Percentiles rank a stretch among this genome's conserved stretches.
Conservation (phyloP, 164 flowering plant genomes). For the Cinnamomum chago region DNA sequence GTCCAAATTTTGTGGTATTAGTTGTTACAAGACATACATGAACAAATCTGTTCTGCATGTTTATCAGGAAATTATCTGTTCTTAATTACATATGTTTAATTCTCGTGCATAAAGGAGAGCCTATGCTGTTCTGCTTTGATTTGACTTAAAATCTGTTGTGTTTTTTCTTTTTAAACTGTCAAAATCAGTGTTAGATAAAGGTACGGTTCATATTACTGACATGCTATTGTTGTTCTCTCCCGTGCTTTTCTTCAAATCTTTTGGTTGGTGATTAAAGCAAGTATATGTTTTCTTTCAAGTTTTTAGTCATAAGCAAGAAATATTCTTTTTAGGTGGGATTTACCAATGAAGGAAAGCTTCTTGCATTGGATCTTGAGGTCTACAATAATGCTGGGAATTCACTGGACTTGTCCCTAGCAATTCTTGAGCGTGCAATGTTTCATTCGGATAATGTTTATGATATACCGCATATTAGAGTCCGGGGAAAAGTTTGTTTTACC, state of each 20-base stretch:
- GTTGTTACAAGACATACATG: too few species aligned
- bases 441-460: slow-evolving; percentile 95
- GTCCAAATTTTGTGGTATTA: too few species aligned
- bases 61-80: too few species aligned
- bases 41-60: too few species aligned
- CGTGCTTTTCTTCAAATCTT: background rate
- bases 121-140: background rate
- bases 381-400: slow-evolving; percentile 96
- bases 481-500: slow-evolving; percentile 85
- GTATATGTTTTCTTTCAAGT: background rate
- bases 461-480: slow-evolving; percentile 71
- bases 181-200: too few species aligned
- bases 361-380: slow-evolving; percentile 85
- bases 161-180: background rate
- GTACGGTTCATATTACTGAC: background rate
- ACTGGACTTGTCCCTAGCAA: slow-evolving; percentile 67
- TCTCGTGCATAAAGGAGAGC: too few species aligned
- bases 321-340: slow-evolving; percentile 70
- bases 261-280: background rate
- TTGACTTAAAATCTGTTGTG: background rate
- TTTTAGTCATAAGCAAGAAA: background rate
- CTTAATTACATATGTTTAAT: too few species aligned
- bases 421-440: slow-evolving; percentile 95
- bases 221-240: background rate
- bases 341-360: slow-evolving; percentile 76